Percentiles rank a stretch among this genome's conserved stretches.
Evolutionary conservation across 495 filamentous ascomycete species (phyloP).

Genomic region (Hypoxylon intermedium): DNA sequence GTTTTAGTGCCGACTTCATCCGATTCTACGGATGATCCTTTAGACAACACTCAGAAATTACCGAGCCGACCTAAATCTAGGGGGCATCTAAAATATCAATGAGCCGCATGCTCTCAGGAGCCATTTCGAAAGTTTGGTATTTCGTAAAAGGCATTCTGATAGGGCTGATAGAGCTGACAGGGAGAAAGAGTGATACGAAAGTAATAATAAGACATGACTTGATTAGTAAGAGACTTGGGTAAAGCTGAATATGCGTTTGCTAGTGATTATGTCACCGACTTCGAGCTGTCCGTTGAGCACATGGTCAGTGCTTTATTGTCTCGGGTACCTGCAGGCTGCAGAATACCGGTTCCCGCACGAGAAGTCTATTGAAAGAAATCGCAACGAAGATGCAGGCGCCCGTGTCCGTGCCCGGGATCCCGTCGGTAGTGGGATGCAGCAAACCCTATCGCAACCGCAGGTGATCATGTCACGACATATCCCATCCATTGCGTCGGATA

Average conservation of each 20-base stretch:
- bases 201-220: too few relatives aligned
- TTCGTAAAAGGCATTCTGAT: too few relatives aligned
- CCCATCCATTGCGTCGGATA: neutral
- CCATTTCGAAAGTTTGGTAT: too few relatives aligned
- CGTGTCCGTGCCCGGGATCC: conserved; percentile 8
- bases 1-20: conserved; percentile 46
- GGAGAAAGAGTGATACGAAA: too few relatives aligned
- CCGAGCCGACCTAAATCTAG: conserved; percentile 29
- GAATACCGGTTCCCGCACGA: conserved; percentile 1
- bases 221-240: too few relatives aligned
- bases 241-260: too few relatives aligned
- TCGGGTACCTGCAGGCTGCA: conserved; percentile 25
- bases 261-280: too few relatives aligned
- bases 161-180: too few relatives aligned
- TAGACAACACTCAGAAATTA: conserved; percentile 13
- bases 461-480: conserved; percentile 10
- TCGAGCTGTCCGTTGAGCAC: too few relatives aligned
- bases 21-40: conserved; percentile 34
- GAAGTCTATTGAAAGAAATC: neutral
- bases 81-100: too few relatives aligned
- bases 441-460: conserved; percentile 37
- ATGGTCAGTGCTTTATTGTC: conserved; percentile 1
- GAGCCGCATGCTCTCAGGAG: too few relatives aligned
- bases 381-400: conserved; percentile 6
- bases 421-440: conserved; percentile 33